Base-by-base conservation (phyloP, 192 early-diverging fungal species). In the Coemansia sp. region DNA sequence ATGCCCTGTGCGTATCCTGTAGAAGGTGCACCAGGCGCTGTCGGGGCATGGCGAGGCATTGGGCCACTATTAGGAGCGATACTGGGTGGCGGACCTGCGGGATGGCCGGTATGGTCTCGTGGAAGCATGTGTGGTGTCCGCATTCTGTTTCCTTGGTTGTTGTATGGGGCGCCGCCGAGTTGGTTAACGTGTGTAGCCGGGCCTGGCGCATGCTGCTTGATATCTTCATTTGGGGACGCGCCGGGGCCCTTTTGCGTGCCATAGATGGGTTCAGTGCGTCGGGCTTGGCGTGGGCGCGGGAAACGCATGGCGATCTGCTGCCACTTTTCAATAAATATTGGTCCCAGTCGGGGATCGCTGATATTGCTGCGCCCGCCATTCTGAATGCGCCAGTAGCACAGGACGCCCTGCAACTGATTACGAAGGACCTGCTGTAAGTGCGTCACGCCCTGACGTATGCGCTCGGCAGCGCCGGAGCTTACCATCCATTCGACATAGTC, bases 401-500 rank as follows among this genome's bases (percentile, higher is more conserved):
- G 38, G 18, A 80, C 77, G 62, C 77, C 77, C 66, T 80, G 77
- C 3, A 80, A 72, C 58, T 80, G 77, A 57, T 80, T 80, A 54
- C 77, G 77, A 51, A 80, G 65, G 10, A 80, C 77, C 31, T 80
- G 77, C 62, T 74, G 77, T 0, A 80, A 53, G 32, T 80, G 77
- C 14, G 77, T 80, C 7, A 63, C 47, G 58, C 58, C 68, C 55
- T 80, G 71, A 38, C 77, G 77, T 52, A 80, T 74, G 62, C 77
- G 71, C 56, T 80, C 77, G 26, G 77, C 77, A 22, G 71, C 58
- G 22, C 77, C 77, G 16, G 77, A 80, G 58, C 48, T 65, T 19
- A 80, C 77, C 77, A 80, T 64, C 77, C 77, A 80, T 62, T 80
- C 77, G 48, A 74, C 68, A 25, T 80, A 80, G 38, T 66, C 68